Conservation (phyloP, 495 filamentous ascomycete genomes). For the Annulohypoxylon nitens region DNA sequence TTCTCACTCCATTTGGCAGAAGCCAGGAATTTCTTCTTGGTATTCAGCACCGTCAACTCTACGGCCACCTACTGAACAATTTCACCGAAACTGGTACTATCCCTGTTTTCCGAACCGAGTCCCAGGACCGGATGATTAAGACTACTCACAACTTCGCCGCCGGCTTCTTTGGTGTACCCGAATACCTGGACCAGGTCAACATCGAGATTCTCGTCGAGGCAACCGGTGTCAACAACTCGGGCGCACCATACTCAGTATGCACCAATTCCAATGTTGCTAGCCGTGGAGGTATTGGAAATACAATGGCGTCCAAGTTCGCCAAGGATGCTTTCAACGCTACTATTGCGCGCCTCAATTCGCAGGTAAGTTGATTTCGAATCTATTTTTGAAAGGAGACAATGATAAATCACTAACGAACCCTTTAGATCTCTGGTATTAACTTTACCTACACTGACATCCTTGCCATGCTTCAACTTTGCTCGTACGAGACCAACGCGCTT, state of each 20-base stretch:
- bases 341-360: constrained; percentile 46
- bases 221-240: constrained; percentile 49
- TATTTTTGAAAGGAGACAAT: background rate
- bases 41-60: constrained; percentile 58
- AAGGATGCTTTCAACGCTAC: constrained; percentile 46
- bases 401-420: constrained; percentile 6
- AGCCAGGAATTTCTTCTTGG: constrained; percentile 56
- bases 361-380: constrained; percentile 33
- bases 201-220: constrained; percentile 56
- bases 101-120: constrained; percentile 57
- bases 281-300: constrained; percentile 50
- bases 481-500: constrained; percentile 48
- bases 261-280: constrained; percentile 49
- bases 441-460: constrained; percentile 43
- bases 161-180: constrained; percentile 57
- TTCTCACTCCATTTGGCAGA: constrained; percentile 62
- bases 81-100: constrained; percentile 53
- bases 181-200: constrained; percentile 53
- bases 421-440: constrained; percentile 47
- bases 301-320: constrained; percentile 43
- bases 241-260: constrained; percentile 52
- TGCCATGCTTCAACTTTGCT: constrained; percentile 51
- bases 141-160: constrained; percentile 57
- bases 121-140: constrained; percentile 56
- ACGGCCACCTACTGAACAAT: constrained; percentile 59